Evolutionary conservation across 495 filamentous ascomycete species (phyloP).

Genomic region (Melanomma pulvis-pyrius): DNA sequence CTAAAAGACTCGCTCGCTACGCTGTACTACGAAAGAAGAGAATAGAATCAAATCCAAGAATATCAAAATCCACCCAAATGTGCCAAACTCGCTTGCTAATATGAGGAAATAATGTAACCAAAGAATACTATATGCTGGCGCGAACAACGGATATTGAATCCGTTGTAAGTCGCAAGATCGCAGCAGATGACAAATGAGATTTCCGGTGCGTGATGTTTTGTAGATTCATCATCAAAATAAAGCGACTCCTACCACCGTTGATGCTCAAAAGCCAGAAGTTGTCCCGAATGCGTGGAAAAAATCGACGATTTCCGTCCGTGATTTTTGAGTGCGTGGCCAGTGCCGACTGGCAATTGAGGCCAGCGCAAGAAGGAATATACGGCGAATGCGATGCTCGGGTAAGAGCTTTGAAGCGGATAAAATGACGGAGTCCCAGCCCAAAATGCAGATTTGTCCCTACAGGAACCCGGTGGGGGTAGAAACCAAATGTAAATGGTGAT

Average conservation of each 20-base stretch:
- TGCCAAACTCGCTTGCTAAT: constrained; percentile 48
- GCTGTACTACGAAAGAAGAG: constrained; percentile 38
- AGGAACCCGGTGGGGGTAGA: constrained; percentile 7
- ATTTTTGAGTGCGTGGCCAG: constrained; percentile 1
- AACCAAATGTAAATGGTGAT: constrained; percentile 22
- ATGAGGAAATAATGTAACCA: constrained; percentile 15
- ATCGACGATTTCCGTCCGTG: constrained; percentile 17
- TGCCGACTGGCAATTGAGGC: constrained; percentile 1
- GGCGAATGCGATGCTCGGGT: constrained; percentile 20
- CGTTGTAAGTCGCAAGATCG: background rate
- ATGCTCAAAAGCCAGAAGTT: constrained; percentile 13
- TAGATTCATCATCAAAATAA: constrained; percentile 3
- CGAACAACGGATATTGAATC: background rate
- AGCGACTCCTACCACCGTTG: constrained; percentile 4
- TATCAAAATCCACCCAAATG: constrained; percentile 27
- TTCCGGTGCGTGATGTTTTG: constrained; percentile 12
- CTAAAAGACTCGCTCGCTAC: constrained; percentile 40
- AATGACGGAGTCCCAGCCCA: constrained; percentile 33
- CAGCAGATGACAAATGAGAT: constrained; percentile 19
- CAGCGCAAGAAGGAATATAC: background rate
- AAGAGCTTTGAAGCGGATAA: background rate
- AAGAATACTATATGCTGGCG: constrained; percentile 6
- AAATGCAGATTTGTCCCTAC: constrained; percentile 40
- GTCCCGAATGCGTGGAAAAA: constrained; percentile 20
- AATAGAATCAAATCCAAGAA: constrained; percentile 43